A percentile compares a stretch with the other conserved stretches of the same genome.
phyloP scores from a whole-genome alignment of 495 filamentous ascomycete genomes.

The Hypoxylon subgilvum region DNA sequence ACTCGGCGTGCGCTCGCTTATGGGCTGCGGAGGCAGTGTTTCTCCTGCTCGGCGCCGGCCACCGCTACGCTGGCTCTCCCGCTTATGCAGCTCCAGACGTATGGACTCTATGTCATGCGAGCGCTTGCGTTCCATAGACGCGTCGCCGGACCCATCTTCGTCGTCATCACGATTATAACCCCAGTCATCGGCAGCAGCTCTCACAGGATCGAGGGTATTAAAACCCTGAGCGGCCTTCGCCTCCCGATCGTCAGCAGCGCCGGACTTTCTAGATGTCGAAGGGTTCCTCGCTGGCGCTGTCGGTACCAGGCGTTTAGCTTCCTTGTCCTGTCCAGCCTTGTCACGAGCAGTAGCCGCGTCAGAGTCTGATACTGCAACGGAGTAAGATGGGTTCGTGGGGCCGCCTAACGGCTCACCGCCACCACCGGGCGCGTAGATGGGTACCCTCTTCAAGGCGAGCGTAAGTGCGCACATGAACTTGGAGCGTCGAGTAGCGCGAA shows the following conservation, averaged over 20 bases:
- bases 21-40: slow-evolving; percentile 38
- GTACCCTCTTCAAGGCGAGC: slow-evolving; percentile 81
- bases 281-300: slow-evolving; percentile 29
- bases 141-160: slow-evolving; percentile 35
- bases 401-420: slow-evolving; percentile 71
- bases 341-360: slow-evolving; percentile 65
- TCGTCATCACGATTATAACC: slow-evolving; percentile 47
- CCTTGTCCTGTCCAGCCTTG: slow-evolving; percentile 65
- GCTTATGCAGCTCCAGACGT: slow-evolving; percentile 38
- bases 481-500: slow-evolving; percentile 81
- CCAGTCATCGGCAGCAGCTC: slow-evolving; percentile 49
- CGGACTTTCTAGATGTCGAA: slow-evolving; percentile 15
- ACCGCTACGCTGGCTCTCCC: slow-evolving; percentile 50
- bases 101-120: slow-evolving; percentile 33
- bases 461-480: slow-evolving; percentile 97
- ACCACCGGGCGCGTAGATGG: slow-evolving; percentile 82
- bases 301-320: slow-evolving; percentile 66
- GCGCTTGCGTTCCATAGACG: slow-evolving; percentile 41
- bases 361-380: slow-evolving; percentile 71
- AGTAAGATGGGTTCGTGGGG: slow-evolving; percentile 72
- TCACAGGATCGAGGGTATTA: slow-evolving; percentile 45
- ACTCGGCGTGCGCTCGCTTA: slow-evolving; percentile 28
- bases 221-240: slow-evolving; percentile 46
- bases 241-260: slow-evolving; percentile 36
- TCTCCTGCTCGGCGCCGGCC: slow-evolving; percentile 55